These are phyloP conservation scores for Penicillium thymicola DNA, from an alignment of 2,329 filamentous ascomycete species.

Conservation along the genomic window DNA sequence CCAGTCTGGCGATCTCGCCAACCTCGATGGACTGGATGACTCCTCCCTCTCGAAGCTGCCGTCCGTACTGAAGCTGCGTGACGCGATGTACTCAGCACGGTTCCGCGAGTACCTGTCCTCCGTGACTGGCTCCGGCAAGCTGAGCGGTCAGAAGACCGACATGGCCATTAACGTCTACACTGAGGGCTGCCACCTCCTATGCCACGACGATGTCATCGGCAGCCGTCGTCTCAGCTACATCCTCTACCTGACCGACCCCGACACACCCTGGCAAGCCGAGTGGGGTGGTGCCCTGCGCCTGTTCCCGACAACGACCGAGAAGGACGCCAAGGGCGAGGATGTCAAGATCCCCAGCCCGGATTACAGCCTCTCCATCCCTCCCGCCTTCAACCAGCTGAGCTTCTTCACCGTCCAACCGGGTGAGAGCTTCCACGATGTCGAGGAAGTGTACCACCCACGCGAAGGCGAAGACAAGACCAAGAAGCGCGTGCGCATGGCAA, in stretches of 20 bases:
- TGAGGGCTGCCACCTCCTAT: slow-evolving; percentile 89
- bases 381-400: slow-evolving; percentile 93
- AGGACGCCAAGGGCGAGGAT: slow-evolving; percentile 66
- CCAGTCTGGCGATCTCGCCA: slow-evolving; percentile 95
- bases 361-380: slow-evolving; percentile 77
- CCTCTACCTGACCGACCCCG: slow-evolving; percentile 89
- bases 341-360: slow-evolving; percentile 80
- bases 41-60: slow-evolving; percentile 80
- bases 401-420: slow-evolving; percentile 98
- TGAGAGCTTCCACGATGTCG: slow-evolving; percentile 98
- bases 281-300: slow-evolving; percentile 92
- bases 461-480: slow-evolving; percentile 59
- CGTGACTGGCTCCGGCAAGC: slow-evolving; percentile 78
- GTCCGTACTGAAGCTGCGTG: slow-evolving; percentile 84
- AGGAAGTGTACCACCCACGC: slow-evolving; percentile 83
- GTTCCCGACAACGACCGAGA: slow-evolving; percentile 67
- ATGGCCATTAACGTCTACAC: slow-evolving; percentile 99
- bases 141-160: slow-evolving; percentile 93
- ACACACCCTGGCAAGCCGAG: slow-evolving; percentile 80
- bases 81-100: slow-evolving; percentile 84
- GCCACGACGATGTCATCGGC: slow-evolving; percentile 99
- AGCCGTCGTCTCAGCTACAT: slow-evolving; percentile 95
- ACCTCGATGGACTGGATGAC: slow-evolving; percentile 89
- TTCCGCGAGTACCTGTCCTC: slow-evolving; percentile 87
- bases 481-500: slow-evolving; percentile 80